Evolutionary conservation across 352 stramenopile genomes (phyloP), one percentile per base, ranked within the genome.

Genomic region (Halophytophthora polymorphica): DNA sequence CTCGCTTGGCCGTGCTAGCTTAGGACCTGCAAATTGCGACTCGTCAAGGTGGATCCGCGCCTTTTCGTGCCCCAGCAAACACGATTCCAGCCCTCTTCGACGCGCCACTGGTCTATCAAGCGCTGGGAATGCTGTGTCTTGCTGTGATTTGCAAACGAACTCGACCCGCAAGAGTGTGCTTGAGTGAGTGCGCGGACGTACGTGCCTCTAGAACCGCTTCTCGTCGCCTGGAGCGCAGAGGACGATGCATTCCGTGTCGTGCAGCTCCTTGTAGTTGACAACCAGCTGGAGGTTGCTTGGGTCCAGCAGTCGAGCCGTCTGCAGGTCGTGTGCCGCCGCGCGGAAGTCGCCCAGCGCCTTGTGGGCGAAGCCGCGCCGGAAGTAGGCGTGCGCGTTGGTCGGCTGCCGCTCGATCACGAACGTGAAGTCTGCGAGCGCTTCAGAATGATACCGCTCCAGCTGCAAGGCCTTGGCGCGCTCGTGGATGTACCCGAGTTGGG

Each of bases 381-480:
- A 93, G 45, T 89, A 83, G 7, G 86, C 84, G 42, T 93, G 78
- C 0, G 84, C 83, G 40, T 95, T 95, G 51, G 73, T 77, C 23
- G 86, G 82, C 40, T 91, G 88, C 46, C 81, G 65, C 14, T 50
- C 37, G 18, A 93, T 66, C 11, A 95, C 84, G 8, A 73, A 68
- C 17, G 57, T 78, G 45, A 95, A 94, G 53, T 95, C 83, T 13
- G 73, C 69, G 21, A 91, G 62, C 7, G 77, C 77, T 58, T 90
- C 81, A 4, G 83, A 64, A 41, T 81, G 77, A 52, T 83, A 83
- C 28, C 54, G 59, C 42, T 90, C 77, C n/a, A 92, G 53, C 49
- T 93, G 84, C 31, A 90, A 67, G 13, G 76, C 76, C 55, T 94
- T 93, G 12, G 77, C 84, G 2, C 78, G 76, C 46, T 94, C 80